A percentile compares a stretch with the other conserved stretches of the same genome.
Evolutionary conservation across 2,329 filamentous ascomycete species (phyloP).

Genomic region (Stagonosporopsis cucurbitacearum): DNA sequence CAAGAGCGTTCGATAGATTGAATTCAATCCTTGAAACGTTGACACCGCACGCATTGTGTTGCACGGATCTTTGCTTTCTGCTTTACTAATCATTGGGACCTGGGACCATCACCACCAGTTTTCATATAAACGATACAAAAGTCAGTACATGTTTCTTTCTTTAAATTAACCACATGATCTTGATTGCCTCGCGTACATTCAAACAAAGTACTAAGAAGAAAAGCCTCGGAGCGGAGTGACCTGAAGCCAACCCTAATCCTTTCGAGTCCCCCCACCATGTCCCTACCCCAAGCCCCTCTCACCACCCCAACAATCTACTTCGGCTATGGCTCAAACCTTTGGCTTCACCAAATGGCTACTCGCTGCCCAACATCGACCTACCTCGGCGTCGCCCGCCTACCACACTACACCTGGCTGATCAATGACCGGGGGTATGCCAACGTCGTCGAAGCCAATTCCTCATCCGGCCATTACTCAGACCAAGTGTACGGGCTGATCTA

Average conservation of each 20-base stretch:
- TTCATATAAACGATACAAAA: not conserved
- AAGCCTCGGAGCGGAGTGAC: not conserved
- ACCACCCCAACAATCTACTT: constrained; percentile 63
- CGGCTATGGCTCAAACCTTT: constrained; percentile 75
- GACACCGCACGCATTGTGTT: not conserved
- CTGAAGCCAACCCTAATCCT: not conserved
- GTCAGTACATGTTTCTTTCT: not conserved
- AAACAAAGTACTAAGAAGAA: not conserved
- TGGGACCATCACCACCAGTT: not conserved
- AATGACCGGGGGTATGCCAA: constrained; percentile 73
- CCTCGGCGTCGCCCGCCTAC: constrained; percentile 64
- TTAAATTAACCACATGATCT: not conserved
- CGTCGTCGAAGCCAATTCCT: constrained; percentile 53
- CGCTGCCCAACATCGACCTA: constrained; percentile 65
- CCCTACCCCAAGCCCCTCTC: constrained; percentile 9
- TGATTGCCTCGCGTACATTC: not conserved
- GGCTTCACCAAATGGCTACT: constrained; percentile 66
- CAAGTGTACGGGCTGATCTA: constrained; percentile 48
- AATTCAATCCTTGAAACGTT: not conserved
- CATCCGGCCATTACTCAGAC: constrained; percentile 1
- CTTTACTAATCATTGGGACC: not conserved
- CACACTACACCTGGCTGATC: constrained; percentile 69
- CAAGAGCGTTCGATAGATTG: too few species aligned
- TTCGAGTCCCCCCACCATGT: constrained; percentile 15
- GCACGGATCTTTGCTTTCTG: not conserved